Evolutionary conservation across 371 early-diverging fungal species (phyloP).

Genomic region (Apophysomyces sp.): DNA sequence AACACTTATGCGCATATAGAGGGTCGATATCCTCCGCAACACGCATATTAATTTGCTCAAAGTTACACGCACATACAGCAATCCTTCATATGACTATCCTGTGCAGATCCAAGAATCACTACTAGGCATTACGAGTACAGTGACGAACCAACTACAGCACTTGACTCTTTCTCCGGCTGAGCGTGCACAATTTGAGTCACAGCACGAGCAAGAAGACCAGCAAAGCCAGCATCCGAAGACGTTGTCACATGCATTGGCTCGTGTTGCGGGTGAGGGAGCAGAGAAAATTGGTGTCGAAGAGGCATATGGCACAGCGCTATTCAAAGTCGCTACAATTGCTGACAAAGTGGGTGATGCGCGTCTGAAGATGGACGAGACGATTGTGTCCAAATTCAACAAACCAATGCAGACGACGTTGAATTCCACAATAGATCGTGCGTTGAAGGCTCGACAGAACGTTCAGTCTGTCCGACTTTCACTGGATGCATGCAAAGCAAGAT

Average conservation of each 20-base stretch:
- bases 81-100: conserved; percentile 74
- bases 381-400: conserved; percentile 70
- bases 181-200: conserved; percentile 30
- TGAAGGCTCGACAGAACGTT: conserved; percentile 83
- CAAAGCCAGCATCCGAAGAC: conserved; percentile 61
- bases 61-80: conserved; percentile 70
- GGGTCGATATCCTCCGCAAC: conserved; percentile 64
- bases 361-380: conserved; percentile 69
- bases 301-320: conserved; percentile 78
- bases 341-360: conserved; percentile 81
- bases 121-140: conserved; percentile 61
- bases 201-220: background rate
- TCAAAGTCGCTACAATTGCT: conserved; percentile 79
- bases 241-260: conserved; percentile 70
- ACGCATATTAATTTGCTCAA: conserved; percentile 65
- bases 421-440: conserved; percentile 72
- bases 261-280: conserved; percentile 53
- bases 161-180: conserved; percentile 60
- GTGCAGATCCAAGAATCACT: conserved; percentile 70
- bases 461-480: conserved; percentile 74
- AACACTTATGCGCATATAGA: conserved; percentile 22
- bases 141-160: conserved; percentile 60
- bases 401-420: conserved; percentile 73
- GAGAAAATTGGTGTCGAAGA: conserved; percentile 73
- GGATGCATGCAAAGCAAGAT: conserved; percentile 78